phyloP scores from a whole-genome alignment of 805 yeast species.

The Yamadazyma olivae region DNA sequence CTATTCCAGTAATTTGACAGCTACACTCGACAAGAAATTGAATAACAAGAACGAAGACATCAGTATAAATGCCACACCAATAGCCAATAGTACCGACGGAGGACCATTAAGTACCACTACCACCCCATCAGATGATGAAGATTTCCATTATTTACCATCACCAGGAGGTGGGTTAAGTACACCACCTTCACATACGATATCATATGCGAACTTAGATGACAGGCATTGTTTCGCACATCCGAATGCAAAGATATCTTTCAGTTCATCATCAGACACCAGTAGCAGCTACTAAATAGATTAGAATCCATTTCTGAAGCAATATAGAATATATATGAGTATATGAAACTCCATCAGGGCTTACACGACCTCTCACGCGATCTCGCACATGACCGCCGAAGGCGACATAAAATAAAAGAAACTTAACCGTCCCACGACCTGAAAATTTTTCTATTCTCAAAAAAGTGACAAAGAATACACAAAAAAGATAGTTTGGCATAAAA shows the following conservation, averaged over 20 bases:
- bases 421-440: slow-evolving; percentile 4
- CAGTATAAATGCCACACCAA: neutral
- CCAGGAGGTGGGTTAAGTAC: slow-evolving; percentile 29
- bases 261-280: slow-evolving; percentile 3
- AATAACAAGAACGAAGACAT: neutral
- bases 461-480: neutral
- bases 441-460: slow-evolving; percentile 4
- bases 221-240: slow-evolving; percentile 44
- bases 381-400: no score
- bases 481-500: slow-evolving; percentile 6
- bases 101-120: slow-evolving; percentile 7
- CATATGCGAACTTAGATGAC: slow-evolving; percentile 26
- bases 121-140: slow-evolving; percentile 21
- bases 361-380: no score
- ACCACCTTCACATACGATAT: slow-evolving; percentile 20
- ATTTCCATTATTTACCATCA: slow-evolving; percentile 25
- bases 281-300: neutral
- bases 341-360: no score
- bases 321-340: no score
- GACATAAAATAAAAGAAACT: slow-evolving; percentile 1
- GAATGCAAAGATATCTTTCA: slow-evolving; percentile 31
- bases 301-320: no score
- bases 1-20: neutral
- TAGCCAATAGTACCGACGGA: neutral
- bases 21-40: neutral